Conservation (phyloP, 2,329 filamentous ascomycete species). For the Macrophomina tecta region DNA sequence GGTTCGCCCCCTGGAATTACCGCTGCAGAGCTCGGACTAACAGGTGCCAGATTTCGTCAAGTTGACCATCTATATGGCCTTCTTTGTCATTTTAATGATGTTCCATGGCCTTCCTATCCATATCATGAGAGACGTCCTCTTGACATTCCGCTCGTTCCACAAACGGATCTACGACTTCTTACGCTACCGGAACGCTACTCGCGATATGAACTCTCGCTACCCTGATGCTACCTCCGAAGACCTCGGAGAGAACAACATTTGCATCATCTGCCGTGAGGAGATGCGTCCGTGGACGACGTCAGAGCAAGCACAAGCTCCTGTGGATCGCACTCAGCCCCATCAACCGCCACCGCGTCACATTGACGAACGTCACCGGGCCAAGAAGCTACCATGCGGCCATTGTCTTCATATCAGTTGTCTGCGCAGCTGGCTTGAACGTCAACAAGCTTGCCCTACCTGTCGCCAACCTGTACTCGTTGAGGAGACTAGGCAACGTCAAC, state of each 20-base stretch:
- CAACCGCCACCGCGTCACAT: conserved; percentile 51
- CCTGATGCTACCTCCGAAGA: conserved; percentile 90
- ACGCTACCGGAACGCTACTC: conserved; percentile 87
- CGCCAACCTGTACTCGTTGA: conserved; percentile 74
- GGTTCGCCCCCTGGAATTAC: conserved; percentile 57
- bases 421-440: conserved; percentile 94
- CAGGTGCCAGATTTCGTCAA: conserved; percentile 78
- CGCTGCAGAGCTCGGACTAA: not conserved
- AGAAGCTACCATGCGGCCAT: conserved; percentile 95
- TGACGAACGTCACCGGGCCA: conserved; percentile 84
- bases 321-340: conserved; percentile 44
- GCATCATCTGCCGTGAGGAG: conserved; percentile 96
- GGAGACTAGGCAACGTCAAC: conserved; percentile 37
- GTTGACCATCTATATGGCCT: conserved; percentile 83
- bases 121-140: conserved; percentile 92
- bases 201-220: conserved; percentile 90
- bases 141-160: conserved; percentile 89
- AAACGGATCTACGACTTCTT: conserved; percentile 88
- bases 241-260: conserved; percentile 84
- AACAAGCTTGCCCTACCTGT: conserved; percentile 96
- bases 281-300: conserved; percentile 80
- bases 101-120: conserved; percentile 97
- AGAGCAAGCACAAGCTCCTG: conserved; percentile 33
- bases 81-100: conserved; percentile 89
- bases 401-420: conserved; percentile 94